Percentiles rank a stretch among this genome's conserved stretches.
Evolutionary conservation across 108 stramenopile species (phyloP).

Genomic region (Aureococcus anophagefferens): DNA sequence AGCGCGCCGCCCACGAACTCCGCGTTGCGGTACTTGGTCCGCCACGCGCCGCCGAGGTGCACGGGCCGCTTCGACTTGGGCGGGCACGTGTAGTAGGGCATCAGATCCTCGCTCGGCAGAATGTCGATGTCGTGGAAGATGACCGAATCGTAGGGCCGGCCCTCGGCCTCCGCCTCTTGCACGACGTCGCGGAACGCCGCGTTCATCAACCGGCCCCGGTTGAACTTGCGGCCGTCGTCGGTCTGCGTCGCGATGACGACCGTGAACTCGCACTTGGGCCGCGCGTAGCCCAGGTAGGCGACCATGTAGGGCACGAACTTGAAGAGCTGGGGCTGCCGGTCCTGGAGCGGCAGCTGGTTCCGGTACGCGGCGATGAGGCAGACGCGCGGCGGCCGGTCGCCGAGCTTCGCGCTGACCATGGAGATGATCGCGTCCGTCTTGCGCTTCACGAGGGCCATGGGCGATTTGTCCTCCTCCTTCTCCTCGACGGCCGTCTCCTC

Average conservation of each 20-base stretch:
- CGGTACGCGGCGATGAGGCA: background rate
- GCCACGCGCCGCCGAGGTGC: background rate
- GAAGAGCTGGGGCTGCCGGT: background rate
- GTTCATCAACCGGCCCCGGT: background rate
- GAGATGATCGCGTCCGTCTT: too few relatives aligned
- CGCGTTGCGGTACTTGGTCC: background rate
- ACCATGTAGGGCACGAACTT: conserved; percentile 1
- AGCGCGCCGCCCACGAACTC: background rate
- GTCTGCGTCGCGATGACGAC: background rate
- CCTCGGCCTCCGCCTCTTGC: background rate
- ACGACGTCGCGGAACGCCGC: background rate
- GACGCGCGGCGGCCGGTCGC: background rate
- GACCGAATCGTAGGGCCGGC: background rate
- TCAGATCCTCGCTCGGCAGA: background rate
- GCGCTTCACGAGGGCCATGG: too few relatives aligned
- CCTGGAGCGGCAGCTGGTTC: background rate
- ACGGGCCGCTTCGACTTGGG: background rate
- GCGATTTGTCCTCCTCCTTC: too few relatives aligned
- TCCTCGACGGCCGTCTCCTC: too few relatives aligned
- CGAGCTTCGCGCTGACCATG: background rate
- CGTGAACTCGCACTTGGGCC: background rate
- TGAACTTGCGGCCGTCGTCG: background rate
- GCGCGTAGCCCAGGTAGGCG: background rate
- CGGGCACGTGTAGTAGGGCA: background rate
- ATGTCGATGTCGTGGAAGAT: background rate